Base-by-base conservation (phyloP, 2,329 filamentous ascomycete genomes). In the Metarhizium brunneum region DNA sequence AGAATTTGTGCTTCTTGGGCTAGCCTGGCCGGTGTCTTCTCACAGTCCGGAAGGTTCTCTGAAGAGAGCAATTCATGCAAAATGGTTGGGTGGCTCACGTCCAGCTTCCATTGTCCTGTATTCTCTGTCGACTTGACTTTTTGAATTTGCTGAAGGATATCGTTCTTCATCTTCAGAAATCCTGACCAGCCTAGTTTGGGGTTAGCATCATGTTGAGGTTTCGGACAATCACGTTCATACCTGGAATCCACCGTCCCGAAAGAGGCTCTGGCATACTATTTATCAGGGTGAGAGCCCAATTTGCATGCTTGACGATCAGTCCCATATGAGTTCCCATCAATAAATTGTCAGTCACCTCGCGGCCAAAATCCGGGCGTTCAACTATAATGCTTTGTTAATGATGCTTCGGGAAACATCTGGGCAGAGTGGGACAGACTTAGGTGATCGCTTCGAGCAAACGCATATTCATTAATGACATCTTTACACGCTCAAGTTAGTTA, bases 391-490 rank as follows among this genome's bases (percentile, higher is more conserved):
- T 35, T 54, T 60, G 53, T 58, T 25, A 55, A 43, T 29, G 35
- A 13, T 14, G 2, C 18, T 45, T 14, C 16, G 20, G 4, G 25
- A n/a, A 40, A 18, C 40, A 42, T 1, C 10, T 16, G 20, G 18
- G 4, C 16, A 13, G 49, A 25, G 35, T 53, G 59, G 25, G 32
- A 58, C 55, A 14, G 62, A 66, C 65, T 61, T 13, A 71, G 58
- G 38, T 68, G 68, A 29, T 69, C 66, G 54, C 63, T 68, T 53
- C 66, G 62, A 55, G 69, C 66, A 63, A 73, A 72, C 25, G 68
- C 66, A 57, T 72, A 73, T 61, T 73, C 70, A 55, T 71, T 72
- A 47, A 73, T 72, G 38, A 72, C 67, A 54, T 73, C 69, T 70
- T 40, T 16, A 16, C 8, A 16, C 14, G 13, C 13, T 14, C 14